Base-by-base conservation (phyloP, 768 basidiomycete genomes). In the Cystobasidium ongulense region DNA sequence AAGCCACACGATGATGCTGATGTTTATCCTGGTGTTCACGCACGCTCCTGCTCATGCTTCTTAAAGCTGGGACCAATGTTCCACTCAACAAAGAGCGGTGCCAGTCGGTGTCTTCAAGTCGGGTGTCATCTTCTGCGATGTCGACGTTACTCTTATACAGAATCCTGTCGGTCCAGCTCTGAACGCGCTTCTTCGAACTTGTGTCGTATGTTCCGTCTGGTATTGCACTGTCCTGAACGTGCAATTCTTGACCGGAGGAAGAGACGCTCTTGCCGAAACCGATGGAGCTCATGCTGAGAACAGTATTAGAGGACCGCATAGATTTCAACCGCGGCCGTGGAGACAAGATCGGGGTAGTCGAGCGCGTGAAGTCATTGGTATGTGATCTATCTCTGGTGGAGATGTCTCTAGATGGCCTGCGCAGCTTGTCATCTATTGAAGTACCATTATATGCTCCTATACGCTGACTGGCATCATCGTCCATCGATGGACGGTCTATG, bases 151-250 rank as follows among this genome's bases (percentile, higher is more conserved):
- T 63, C 59, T 77, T 76, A 63, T 73, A 78, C 17, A 79, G 74
- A 52, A 79, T 77, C 1, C 79, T 78, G 54, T 79, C 79, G 0
- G 74, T 77, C 64, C 75, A 79, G 70, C 50, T 61, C 65, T 79
- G 79, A 27, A 79, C 79, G 3, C 79, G 74, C 65, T 79, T 78
- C 75, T 79, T 79, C 33, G 71, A 59, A 17, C 65, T 72, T 27
- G 76, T 63, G 33, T 79, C 79, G 31, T 76, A 79, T 1, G 74
- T 71, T 0, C 75, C 38, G 46, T 77, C 75, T 21, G 53, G 25
- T 27, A 18, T 36, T 29, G 54, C 7, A 23, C 53, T 53, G 3
- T 59, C 31, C 15, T 71, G 41, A 7, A 10, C n/a, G 3, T 3
- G 1, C 36, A 15, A 23, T 17, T 53, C 43, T 50, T 67, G 43